Conservation (phyloP, 805 yeast species). For the Ogataea zsoltii region DNA sequence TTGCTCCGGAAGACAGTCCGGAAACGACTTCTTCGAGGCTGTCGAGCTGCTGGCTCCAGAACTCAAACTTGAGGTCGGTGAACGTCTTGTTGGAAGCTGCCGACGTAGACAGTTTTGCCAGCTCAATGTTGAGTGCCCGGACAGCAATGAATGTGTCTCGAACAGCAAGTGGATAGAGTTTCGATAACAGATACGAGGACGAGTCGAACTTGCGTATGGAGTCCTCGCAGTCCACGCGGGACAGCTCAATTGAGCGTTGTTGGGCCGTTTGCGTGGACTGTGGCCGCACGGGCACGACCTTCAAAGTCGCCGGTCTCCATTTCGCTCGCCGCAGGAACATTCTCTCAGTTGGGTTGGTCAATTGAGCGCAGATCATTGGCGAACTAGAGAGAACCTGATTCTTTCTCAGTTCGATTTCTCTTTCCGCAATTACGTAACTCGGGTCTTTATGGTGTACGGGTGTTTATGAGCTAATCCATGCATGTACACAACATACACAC, state of each 20-base stretch:
- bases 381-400: too few species aligned
- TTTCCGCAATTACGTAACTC: too few species aligned
- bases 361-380: too few species aligned
- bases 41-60: conserved; percentile 68
- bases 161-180: conserved; percentile 66
- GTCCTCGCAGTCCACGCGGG: conserved; percentile 46
- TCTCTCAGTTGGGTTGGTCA: too few species aligned
- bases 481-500: too few species aligned
- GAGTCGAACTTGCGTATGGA: conserved; percentile 53
- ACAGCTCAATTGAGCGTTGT: conserved; percentile 24
- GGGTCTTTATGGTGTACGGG: too few species aligned
- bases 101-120: conserved; percentile 34
- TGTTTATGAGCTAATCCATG: too few species aligned
- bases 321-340: too few species aligned
- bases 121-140: conserved; percentile 64
- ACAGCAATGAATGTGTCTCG: conserved; percentile 64
- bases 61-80: conserved; percentile 61
- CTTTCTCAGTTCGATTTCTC: too few species aligned
- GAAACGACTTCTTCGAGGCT: conserved; percentile 32
- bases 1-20: neutral
- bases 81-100: conserved; percentile 28
- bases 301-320: too few species aligned
- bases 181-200: conserved; percentile 64
- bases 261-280: neutral
- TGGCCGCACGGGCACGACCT: neutral